Base-by-base conservation (phyloP, 768 basidiomycete genomes). In the Ramaria sp. region DNA sequence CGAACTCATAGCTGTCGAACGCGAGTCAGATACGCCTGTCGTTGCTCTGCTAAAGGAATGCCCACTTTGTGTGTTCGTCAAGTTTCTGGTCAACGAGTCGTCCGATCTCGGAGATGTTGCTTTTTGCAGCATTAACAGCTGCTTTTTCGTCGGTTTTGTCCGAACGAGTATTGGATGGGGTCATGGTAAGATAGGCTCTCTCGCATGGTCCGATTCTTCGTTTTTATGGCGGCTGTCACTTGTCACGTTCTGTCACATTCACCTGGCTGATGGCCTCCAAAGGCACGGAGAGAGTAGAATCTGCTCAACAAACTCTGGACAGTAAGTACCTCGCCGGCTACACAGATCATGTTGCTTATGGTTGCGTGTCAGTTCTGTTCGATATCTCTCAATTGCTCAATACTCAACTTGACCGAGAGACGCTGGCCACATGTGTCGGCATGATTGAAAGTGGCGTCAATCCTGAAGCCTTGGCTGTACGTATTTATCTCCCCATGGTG, bases 361-460 rank as follows among this genome's bases (percentile, higher is more conserved):
- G 10, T 22, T 27, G 27, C 27, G 1, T 33, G 19, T 34, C 54
- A 95, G 92, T 87, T 61, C 75, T 95, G 24, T 78, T 84, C 65
- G 91, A 93, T 59, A 88, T 95, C 55, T 91, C 92, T 19, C 89
- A 92, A 70, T 71, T 94, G 47, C 71, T 95, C 51, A 88, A 92
- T 61, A 93, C 92, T 0, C 81, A 85, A 57, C 76, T 95, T 42
- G 91, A 94, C 72, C 90, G 88, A 64, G 88, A 91, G 66, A 90
- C 89, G 2, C 79, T 95, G n/a, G 90, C 87, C 37, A 92, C 88
- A 24, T 95, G 92, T 67, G 83, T 95, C 22, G 79, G 84, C 41
- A 84, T 95, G 86, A 91, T 95, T 63, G 92, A 95, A 71, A 84
- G 81, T 59, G 92, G 92, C 17, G 88, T 88, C 48, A 95, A 94